Evolutionary conservation across 78 protist species (phyloP).

Genomic region (Cavenderia fasciculata): DNA sequence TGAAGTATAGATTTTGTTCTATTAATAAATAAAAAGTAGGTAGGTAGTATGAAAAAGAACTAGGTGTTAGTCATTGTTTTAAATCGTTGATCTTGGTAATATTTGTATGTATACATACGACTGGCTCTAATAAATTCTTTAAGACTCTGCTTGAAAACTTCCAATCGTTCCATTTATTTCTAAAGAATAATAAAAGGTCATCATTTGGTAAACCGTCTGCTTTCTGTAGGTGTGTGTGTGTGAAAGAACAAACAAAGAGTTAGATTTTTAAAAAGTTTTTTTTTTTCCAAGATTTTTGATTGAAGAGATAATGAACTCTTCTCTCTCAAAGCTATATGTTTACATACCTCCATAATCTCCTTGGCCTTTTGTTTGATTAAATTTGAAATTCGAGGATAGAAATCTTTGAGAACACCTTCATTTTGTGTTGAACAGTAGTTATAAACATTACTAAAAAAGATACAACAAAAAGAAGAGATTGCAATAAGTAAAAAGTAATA

Average conservation of each 20-base stretch:
- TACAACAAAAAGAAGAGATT: not conserved
- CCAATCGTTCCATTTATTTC: slow-evolving; percentile 84
- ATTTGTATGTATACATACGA: slow-evolving; percentile 39
- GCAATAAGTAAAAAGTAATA: not conserved
- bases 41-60: not conserved
- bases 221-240: not conserved
- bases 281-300: no score
- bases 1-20: slow-evolving; percentile 51
- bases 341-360: slow-evolving; percentile 49
- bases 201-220: slow-evolving; percentile 47
- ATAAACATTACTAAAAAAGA: slow-evolving; percentile 6
- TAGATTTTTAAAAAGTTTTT: no score
- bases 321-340: no score
- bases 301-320: no score
- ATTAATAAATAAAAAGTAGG: not conserved
- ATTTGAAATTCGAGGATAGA: slow-evolving; percentile 42
- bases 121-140: slow-evolving; percentile 68
- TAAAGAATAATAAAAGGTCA: slow-evolving; percentile 51
- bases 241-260: not conserved
- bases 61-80: not conserved
- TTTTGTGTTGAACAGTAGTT: slow-evolving; percentile 75
- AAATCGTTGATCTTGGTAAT: not conserved
- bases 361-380: slow-evolving; percentile 27
- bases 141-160: slow-evolving; percentile 57
- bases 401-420: slow-evolving; percentile 40